Evolutionary conservation across 2,329 filamentous ascomycete genomes (phyloP).

Genomic region (Hypomyces rosellus): DNA sequence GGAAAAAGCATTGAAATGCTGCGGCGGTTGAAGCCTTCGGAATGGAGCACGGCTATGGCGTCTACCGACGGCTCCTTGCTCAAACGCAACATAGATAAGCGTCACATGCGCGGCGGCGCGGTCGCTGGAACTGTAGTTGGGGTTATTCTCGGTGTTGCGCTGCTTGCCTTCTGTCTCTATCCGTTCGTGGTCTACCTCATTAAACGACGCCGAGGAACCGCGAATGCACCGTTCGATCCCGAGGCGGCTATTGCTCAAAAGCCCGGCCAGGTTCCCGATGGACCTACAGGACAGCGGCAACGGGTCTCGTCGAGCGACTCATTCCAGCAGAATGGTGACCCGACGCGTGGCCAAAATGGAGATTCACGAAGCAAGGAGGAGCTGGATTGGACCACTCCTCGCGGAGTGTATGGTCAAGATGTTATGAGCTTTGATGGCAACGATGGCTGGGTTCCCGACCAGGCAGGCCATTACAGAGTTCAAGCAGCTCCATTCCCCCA

Average conservation of each 20-base stretch:
- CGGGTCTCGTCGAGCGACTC: conserved; percentile 34
- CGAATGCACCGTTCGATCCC: conserved; percentile 19
- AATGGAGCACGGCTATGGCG: background rate
- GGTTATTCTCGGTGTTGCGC: conserved; percentile 25
- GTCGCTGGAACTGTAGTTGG: conserved; percentile 34
- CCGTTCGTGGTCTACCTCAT: conserved; percentile 31
- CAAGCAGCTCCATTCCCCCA: conserved; percentile 8
- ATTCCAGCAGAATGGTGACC: conserved; percentile 24
- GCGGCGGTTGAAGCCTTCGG: conserved; percentile 1
- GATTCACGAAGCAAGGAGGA: conserved; percentile 21
- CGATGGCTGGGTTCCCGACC: too few relatives aligned
- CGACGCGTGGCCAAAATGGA: conserved; percentile 20
- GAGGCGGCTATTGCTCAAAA: conserved; percentile 24
- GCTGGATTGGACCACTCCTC: conserved; percentile 16
- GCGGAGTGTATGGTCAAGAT: too few relatives aligned
- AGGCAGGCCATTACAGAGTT: conserved; percentile 5
- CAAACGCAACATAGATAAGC: conserved; percentile 14
- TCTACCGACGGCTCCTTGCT: background rate
- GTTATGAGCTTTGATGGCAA: too few relatives aligned
- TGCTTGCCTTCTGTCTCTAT: conserved; percentile 33
- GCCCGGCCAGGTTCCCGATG: conserved; percentile 9
- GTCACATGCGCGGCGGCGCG: conserved; percentile 27
- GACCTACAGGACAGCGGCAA: conserved; percentile 18
- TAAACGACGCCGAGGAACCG: conserved; percentile 21
- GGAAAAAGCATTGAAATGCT: conserved; percentile 14